A percentile compares a stretch with the other conserved stretches of the same genome.
These are phyloP conservation scores for Fragilariopsis cylindrus DNA, from an alignment of 108 stramenopile species.

Conservation along the genomic window DNA sequence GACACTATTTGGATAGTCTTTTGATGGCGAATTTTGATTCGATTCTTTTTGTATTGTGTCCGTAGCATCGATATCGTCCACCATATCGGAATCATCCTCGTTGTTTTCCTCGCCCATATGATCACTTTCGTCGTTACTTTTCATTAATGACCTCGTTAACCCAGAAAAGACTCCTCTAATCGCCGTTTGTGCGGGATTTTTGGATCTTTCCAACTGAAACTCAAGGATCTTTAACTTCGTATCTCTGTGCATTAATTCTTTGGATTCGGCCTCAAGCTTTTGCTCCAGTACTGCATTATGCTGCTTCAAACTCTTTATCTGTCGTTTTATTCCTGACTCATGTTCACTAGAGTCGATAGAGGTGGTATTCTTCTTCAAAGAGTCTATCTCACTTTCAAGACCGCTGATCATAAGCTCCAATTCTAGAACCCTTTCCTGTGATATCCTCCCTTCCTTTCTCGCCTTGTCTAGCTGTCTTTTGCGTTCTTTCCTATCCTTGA, in stretches of 20 bases:
- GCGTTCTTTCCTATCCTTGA: slow-evolving; percentile 32
- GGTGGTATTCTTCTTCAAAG: slow-evolving; percentile 26
- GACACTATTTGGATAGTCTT: not conserved
- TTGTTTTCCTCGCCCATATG: no score
- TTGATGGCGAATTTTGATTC: no score
- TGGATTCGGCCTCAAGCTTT: slow-evolving; percentile 23
- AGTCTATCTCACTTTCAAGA: slow-evolving; percentile 26
- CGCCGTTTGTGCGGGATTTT: slow-evolving; percentile 6
- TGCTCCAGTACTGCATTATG: slow-evolving; percentile 31
- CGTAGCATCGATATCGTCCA: no score
- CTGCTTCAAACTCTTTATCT: slow-evolving; percentile 35
- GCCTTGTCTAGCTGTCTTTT: slow-evolving; percentile 29
- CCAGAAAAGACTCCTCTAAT: not conserved
- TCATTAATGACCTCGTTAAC: not conserved
- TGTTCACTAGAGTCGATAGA: slow-evolving; percentile 21
- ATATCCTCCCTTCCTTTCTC: slow-evolving; percentile 24
- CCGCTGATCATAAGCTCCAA: slow-evolving; percentile 19
- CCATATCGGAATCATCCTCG: no score
- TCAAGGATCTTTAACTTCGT: slow-evolving; percentile 11
- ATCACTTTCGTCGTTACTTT: not conserved
- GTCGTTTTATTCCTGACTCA: slow-evolving; percentile 27
- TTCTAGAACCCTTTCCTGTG: slow-evolving; percentile 15
- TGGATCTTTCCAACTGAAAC: slow-evolving; percentile 10
- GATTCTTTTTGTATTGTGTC: no score
- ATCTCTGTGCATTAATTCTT: slow-evolving; percentile 12